Percentiles rank a stretch among this genome's conserved stretches.
These are phyloP conservation scores for Posidonia oceanica DNA, from an alignment of 116 monocot genomes.

Conservation along the genomic window DNA sequence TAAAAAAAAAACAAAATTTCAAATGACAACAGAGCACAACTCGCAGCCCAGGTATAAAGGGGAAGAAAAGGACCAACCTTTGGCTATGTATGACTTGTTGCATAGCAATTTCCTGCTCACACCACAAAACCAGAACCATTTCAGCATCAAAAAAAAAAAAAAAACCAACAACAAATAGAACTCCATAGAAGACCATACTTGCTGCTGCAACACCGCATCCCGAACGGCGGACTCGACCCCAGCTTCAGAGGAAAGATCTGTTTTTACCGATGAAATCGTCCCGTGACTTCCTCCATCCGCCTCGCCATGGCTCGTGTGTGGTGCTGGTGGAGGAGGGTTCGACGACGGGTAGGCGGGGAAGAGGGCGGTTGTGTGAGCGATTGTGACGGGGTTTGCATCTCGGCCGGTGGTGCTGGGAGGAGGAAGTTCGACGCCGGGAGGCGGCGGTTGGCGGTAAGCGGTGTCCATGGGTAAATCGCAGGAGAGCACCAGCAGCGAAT, in stretches of 20 bases:
- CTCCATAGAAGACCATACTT: slow-evolving; percentile 31
- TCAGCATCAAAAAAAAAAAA: slow-evolving; percentile 4
- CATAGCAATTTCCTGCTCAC: slow-evolving; percentile 66
- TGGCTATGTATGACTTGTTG: slow-evolving; percentile 79
- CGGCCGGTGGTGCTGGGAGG: background rate
- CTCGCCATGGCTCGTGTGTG: background rate
- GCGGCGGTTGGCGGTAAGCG: background rate
- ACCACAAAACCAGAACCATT: slow-evolving; percentile 8
- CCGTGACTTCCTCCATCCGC: background rate
- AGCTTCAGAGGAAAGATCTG: background rate
- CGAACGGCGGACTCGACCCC: slow-evolving; percentile 55
- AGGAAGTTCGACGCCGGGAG: slow-evolving; percentile 3
- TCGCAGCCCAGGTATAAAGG: background rate
- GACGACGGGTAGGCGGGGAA: background rate
- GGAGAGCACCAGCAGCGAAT: no score
- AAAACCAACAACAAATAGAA: slow-evolving; percentile 6
- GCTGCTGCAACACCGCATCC: slow-evolving; percentile 62
- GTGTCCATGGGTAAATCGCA: background rate
- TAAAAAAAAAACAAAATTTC: background rate
- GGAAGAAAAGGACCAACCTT: slow-evolving; percentile 30
- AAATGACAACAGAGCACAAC: background rate
- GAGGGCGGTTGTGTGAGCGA: background rate
- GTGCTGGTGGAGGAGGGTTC: background rate
- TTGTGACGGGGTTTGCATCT: background rate
- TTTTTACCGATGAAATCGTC: background rate